Evolutionary conservation across 2,329 filamentous ascomycete species (phyloP).

Genomic region (Sporothrix curviconia): DNA sequence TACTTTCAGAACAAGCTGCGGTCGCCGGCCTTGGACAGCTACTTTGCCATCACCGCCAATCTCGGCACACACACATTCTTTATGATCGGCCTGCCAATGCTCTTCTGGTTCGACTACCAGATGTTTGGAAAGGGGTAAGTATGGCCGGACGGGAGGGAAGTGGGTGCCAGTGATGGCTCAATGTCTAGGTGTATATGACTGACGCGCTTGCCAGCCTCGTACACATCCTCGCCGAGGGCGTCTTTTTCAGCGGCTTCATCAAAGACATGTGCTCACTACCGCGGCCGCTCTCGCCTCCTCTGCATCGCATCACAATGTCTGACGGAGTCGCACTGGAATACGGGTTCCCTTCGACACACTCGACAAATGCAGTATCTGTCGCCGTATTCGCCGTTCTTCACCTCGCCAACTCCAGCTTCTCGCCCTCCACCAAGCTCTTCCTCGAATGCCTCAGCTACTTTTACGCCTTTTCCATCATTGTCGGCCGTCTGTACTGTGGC

Average conservation of each 20-base stretch:
- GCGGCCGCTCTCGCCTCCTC: conserved; percentile 80
- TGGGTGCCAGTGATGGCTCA: no score
- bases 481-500: conserved; percentile 90
- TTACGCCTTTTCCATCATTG: conserved; percentile 81
- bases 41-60: conserved; percentile 95
- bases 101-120: conserved; percentile 93
- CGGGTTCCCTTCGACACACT: conserved; percentile 94
- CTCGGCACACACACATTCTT: conserved; percentile 98
- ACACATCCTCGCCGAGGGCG: conserved; percentile 69
- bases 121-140: conserved; percentile 79
- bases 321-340: conserved; percentile 92
- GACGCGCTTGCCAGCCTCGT: conserved; percentile 45
- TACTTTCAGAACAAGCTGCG: conserved; percentile 74
- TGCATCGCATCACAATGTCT: conserved; percentile 95
- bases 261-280: conserved; percentile 94
- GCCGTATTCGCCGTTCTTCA: conserved; percentile 69
- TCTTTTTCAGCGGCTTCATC: conserved; percentile 85
- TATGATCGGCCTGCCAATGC: conserved; percentile 87
- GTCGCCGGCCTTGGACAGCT: conserved; percentile 81
- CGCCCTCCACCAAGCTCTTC: conserved; percentile 50
- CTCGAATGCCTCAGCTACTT: conserved; percentile 69
- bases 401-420: conserved; percentile 59
- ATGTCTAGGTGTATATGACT: background rate
- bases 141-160: background rate
- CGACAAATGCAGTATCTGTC: conserved; percentile 92